phyloP scores from a whole-genome alignment of 306 rosid species.

The Sechiopsis laciniata region DNA sequence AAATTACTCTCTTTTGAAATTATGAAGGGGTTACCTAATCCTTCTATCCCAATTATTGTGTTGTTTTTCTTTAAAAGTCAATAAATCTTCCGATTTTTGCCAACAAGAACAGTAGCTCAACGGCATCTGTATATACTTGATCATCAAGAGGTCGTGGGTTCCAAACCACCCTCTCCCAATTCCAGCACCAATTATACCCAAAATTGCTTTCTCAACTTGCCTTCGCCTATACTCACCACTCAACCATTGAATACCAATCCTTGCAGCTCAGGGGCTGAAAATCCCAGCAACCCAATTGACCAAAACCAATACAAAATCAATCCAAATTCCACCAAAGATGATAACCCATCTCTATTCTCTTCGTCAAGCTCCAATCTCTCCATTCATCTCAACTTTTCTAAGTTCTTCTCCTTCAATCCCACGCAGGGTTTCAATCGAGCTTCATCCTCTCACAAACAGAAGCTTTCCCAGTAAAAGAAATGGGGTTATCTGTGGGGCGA shows the following conservation, averaged over 20 bases:
- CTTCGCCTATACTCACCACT: not conserved
- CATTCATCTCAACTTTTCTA: slow-evolving; percentile 29
- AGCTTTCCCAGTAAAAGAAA: slow-evolving; percentile 26
- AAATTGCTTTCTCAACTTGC: not conserved
- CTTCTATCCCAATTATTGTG: no score
- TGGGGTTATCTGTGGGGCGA: slow-evolving; percentile 38
- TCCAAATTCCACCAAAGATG: not conserved
- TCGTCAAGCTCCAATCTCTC: slow-evolving; percentile 27
- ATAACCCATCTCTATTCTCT: slow-evolving; percentile 24
- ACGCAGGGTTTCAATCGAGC: slow-evolving; percentile 19
- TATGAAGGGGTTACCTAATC: no score
- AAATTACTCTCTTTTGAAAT: no score
- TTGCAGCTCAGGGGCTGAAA: not conserved
- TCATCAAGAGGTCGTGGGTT: no score
- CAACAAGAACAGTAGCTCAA: no score
- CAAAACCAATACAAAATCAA: not conserved
- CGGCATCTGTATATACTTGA: no score
- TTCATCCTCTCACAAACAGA: slow-evolving; percentile 13
- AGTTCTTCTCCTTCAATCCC: slow-evolving; percentile 19
- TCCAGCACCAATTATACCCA: no score
- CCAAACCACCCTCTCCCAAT: no score
- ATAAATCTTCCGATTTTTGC: no score
- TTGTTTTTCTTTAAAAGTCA: no score
- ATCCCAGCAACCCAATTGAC: not conserved
- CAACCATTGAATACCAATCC: not conserved